These are phyloP conservation scores for Annulohypoxylon moriforme DNA, from an alignment of 495 filamentous ascomycete species.

Conservation along the genomic window DNA sequence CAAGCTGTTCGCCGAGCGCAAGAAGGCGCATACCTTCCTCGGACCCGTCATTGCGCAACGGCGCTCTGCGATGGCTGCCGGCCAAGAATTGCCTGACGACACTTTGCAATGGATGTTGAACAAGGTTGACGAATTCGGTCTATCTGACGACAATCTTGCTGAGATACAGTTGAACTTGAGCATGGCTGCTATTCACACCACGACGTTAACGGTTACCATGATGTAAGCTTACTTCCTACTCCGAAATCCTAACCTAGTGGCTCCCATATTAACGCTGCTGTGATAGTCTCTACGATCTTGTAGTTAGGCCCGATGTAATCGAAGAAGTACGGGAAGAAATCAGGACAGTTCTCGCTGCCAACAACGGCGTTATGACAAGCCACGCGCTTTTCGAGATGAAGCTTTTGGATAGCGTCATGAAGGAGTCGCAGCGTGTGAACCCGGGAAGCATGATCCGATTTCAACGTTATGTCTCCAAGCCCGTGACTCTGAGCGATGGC, in stretches of 20 bases:
- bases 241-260: too few species aligned
- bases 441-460: slow-evolving; percentile 46
- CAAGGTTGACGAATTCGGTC: slow-evolving; percentile 30
- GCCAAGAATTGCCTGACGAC: slow-evolving; percentile 49
- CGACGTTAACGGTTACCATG: slow-evolving; percentile 44
- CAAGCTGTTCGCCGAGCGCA: slow-evolving; percentile 43
- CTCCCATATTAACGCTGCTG: neutral
- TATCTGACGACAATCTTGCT: slow-evolving; percentile 45
- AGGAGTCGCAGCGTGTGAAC: slow-evolving; percentile 44
- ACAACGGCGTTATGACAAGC: slow-evolving; percentile 45
- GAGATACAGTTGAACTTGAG: slow-evolving; percentile 50
- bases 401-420: slow-evolving; percentile 45
- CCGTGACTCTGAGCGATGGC: slow-evolving; percentile 57
- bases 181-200: slow-evolving; percentile 52
- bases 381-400: slow-evolving; percentile 47
- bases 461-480: slow-evolving; percentile 52
- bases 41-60: slow-evolving; percentile 47
- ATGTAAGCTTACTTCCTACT: slow-evolving; percentile 23
- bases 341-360: slow-evolving; percentile 31
- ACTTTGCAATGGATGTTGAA: slow-evolving; percentile 57
- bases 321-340: slow-evolving; percentile 46
- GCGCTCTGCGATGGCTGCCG: slow-evolving; percentile 18
- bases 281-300: slow-evolving; percentile 54
- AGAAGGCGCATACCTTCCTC: slow-evolving; percentile 46
- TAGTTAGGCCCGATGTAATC: slow-evolving; percentile 47